These are phyloP conservation scores for Durusdinium trenchii DNA, from an alignment of 73 alveolate genomes.

Conservation along the genomic window DNA sequence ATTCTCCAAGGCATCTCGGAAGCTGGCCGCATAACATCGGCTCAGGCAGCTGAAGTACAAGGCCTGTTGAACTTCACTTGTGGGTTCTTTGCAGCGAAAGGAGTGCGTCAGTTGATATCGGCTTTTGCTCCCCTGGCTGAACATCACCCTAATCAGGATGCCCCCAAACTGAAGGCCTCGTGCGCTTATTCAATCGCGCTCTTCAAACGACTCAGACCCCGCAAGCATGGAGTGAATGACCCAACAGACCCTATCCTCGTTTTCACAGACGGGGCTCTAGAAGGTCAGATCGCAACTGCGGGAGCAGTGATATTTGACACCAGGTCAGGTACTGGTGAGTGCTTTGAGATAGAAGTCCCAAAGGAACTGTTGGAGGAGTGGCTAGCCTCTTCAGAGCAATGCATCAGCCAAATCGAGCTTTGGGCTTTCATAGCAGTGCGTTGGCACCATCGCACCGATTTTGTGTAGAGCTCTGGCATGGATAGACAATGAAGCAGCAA, in stretches of 20 bases:
- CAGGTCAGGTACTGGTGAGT: background rate
- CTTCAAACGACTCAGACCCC: background rate
- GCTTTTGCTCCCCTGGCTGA: background rate
- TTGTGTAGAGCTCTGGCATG: background rate
- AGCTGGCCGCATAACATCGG: background rate
- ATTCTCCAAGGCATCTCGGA: background rate
- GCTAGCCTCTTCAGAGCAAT: background rate
- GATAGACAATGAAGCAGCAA: slow-evolving; percentile 25
- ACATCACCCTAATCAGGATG: background rate
- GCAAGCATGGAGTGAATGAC: background rate
- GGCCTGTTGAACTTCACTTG: background rate
- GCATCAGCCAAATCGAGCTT: background rate
- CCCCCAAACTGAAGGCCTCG: background rate
- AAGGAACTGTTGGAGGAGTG: background rate
- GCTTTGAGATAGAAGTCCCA: background rate
- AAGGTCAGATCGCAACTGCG: background rate
- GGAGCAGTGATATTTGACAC: slow-evolving; percentile 2
- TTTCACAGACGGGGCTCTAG: slow-evolving; percentile 28
- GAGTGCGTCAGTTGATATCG: background rate
- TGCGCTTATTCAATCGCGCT: background rate
- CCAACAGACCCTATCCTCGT: background rate
- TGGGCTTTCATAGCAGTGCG: background rate
- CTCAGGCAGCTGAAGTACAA: background rate
- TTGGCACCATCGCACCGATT: background rate
- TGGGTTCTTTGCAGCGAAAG: too few species aligned